Evolutionary conservation across 495 filamentous ascomycete species (phyloP).

Genomic region (Cercophora sp.): DNA sequence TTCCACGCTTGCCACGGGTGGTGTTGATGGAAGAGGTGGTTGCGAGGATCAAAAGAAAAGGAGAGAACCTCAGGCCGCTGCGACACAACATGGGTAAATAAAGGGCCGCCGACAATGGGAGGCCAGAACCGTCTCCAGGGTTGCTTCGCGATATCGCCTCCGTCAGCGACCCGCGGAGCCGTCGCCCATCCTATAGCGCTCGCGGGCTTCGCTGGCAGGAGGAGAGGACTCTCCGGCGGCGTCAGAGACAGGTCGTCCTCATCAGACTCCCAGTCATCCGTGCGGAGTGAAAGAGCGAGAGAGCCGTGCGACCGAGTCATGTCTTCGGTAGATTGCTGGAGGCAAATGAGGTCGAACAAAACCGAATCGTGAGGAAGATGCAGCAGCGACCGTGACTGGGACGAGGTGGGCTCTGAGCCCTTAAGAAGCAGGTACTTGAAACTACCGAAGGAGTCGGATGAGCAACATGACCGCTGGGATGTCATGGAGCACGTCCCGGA

Average conservation of each 20-base stretch:
- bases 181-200: not conserved
- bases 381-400: not conserved
- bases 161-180: not conserved
- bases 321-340: not conserved
- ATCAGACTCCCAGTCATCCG: not conserved
- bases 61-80: not conserved
- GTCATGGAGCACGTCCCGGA: not conserved
- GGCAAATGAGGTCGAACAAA: no score
- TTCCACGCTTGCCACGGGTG: conserved; percentile 7
- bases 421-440: not conserved
- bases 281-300: not conserved
- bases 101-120: not conserved
- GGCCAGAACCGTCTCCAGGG: conserved; percentile 2
- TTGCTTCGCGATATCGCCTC: not conserved
- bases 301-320: not conserved
- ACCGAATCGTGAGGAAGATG: no score
- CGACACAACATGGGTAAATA: not conserved
- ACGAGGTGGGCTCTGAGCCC: not conserved
- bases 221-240: not conserved
- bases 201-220: not conserved
- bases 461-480: not conserved
- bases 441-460: not conserved
- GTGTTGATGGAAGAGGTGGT: not conserved
- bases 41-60: not conserved
- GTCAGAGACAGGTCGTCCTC: not conserved